Base-by-base conservation (phyloP, 2,329 filamentous ascomycete genomes). In the Podosphaera leucotricha region DNA sequence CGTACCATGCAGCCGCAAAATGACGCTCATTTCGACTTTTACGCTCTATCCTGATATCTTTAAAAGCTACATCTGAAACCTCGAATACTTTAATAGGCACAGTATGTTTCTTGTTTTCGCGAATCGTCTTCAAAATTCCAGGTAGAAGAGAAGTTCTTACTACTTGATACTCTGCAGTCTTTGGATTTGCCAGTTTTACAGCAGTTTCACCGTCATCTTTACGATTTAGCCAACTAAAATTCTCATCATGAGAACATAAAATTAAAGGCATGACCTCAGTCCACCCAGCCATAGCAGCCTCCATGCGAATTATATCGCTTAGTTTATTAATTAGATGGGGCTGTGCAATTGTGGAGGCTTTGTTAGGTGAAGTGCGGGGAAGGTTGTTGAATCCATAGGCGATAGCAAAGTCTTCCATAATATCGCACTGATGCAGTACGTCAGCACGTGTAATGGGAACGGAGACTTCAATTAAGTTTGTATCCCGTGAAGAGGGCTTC, bases 351-450 rank as follows among this genome's bases (percentile, higher is more conserved):
- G 84, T 90, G 45, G 79, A 80, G 20, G 81, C 80, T 57, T 85
- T 86, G 61, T 77, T 85, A 7, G 86, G 85, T 56, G 87, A 84
- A 41, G 79, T 76, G 43, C 85, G 78, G 1, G 87, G 86, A 16
- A 98, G 77, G 50, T 81, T 84, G 69, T 98, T 98, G 72, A 93
- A 98, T 51, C 92, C 90, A 61, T 95, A 94, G 44, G 84, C 85
- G 51, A 98, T 90, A 36, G 85, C 90, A 18, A 92, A 77, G 59
- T 98, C 92, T 64, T 98, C 90, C 87, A 98, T 98, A 53, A 98
- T 82, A 59, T 98, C 90, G 55, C 85, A 92, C 58, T 94, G 81
- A 62, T 98, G 90, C 26, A 98, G 75, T 37, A 98, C 79, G 60
- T 98, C 90, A 41, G 90, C 87, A 49, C 90, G 75, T 40, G 86